Evolutionary conservation across 441 rosid genomes (phyloP), one percentile per base, ranked within the genome.

Genomic region (Erysimum pusillum): DNA sequence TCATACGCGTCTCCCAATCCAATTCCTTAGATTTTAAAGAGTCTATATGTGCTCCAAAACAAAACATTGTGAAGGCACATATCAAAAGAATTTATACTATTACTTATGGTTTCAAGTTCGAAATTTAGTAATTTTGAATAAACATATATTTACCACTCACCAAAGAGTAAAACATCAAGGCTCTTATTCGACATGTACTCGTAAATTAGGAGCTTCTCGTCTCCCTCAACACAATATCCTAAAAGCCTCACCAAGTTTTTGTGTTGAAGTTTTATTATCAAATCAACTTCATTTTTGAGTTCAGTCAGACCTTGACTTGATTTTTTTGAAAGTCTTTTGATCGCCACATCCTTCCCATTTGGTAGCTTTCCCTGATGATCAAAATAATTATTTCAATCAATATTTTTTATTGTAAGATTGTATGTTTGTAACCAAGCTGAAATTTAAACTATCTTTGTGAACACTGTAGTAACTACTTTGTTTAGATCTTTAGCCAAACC

Each of bases 201-300:
- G 1, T 61, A 61, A 12, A 39, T 20, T 61, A 61, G 66, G 32
- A 61, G 66, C 11, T 61, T 39, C 35, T 61, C 66, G 0, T 62
- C 9, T 5, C 20, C 36, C 0, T 61, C 66, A 39, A 61, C 49
- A 20, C 49, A 61, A 12, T 61, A 61, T 20, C 66, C 35, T 35
- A 88, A 42, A 31, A 88, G 83, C 73, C 87, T 83, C 0, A 83
- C 90, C 14, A 88, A 85, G 67, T 88, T 88, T 53, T 78, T 83
- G 73, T 86, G 90, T 56, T 88, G 92, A 75, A 86, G 92, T 68
- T 83, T 88, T 15, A 72, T 83, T 14, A 86, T 84, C 31, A 88
- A 71, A 54, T 60, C 63, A 9, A 88, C 86, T 82, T 88, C 91
- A 42, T 85, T 86, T 73, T 73, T 80, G 46, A 88, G 85, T 73